Base-by-base conservation (phyloP, 768 basidiomycete genomes). In the Leccinum fibrillosum region DNA sequence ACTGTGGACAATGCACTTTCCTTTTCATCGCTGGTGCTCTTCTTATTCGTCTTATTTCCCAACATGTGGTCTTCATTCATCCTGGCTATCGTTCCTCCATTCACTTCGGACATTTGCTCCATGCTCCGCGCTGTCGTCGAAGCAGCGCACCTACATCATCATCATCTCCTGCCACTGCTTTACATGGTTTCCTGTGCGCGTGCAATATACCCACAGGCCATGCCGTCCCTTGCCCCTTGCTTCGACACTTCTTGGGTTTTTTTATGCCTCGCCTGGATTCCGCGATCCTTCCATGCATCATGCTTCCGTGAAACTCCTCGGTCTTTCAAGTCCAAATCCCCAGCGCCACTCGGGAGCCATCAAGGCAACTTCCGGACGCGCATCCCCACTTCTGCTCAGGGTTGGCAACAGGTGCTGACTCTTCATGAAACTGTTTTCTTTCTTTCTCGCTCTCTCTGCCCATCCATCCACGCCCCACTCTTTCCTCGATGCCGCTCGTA, bases 301-400 rank as follows among this genome's bases (percentile, higher is more conserved):
- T 69, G 59, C 60, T 61, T 62, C 56, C 52, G 32, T 59, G 19
- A 68, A 61, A 62, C 63, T 60, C 69, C 65, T 71, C 65, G 66
- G 62, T 61, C 58, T 58, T 59, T 28, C 45, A 44, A 44, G 19
- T 21, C 42, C 42, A 19, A 42, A 21, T 44, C 42, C n/a, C 39
- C n/a, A 42, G 39, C n/a, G 39, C 48, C 30, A 52, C 51, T 53
- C 56, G 52, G 34, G 28, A 45, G 39, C 23, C 54, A 21, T 50
- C 60, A 57, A 56, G 62, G 64, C 55, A 61, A 55, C 42, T 64
- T 64, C 59, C 62, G 57, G n/a, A 32, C 59, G 61, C 53, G 47
- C 28, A 35, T 50, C 17, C 42, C 54, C 53, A 19, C 53, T 53
- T 51, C 15, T 52, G 44, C 44, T 35, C 28, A 49, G 55, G 55